Evolutionary conservation across 169 alveolate genomes (phyloP).

Genomic region (Fabrea salina): DNA sequence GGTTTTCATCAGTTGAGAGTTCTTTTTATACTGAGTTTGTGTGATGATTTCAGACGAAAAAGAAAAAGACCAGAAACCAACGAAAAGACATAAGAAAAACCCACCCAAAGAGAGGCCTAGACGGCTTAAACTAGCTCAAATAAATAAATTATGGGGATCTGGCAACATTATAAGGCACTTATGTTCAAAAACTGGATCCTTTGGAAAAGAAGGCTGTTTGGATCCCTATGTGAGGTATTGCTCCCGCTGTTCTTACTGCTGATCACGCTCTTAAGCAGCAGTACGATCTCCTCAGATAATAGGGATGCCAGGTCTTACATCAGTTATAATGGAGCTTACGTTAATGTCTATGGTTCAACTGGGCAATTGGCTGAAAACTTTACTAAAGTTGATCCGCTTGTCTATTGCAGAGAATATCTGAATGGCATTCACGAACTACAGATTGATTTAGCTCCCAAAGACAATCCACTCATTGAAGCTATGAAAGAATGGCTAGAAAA

Average conservation of each 20-base stretch:
- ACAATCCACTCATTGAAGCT: slow-evolving; percentile 44
- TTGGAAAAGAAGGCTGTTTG: slow-evolving; percentile 45
- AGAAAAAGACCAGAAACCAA: too few species aligned
- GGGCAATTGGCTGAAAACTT: too few species aligned
- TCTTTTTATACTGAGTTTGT: too few species aligned
- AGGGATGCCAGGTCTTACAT: neutral
- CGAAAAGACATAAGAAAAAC: too few species aligned
- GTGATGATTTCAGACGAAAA: too few species aligned
- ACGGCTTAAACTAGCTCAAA: too few species aligned
- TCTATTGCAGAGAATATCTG: neutral
- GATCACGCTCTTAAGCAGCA: neutral
- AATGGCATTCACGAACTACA: slow-evolving; percentile 43
- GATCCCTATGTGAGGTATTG: slow-evolving; percentile 50
- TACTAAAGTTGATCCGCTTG: neutral
- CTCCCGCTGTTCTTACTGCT: slow-evolving; percentile 45
- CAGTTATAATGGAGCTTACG: neutral
- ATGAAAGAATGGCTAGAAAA: slow-evolving; percentile 50
- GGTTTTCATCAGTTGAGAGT: too few species aligned
- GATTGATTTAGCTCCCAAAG: slow-evolving; percentile 51
- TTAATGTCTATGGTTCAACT: neutral
- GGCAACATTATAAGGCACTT: slow-evolving; percentile 48
- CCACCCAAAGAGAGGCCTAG: too few species aligned
- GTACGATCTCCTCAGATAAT: neutral
- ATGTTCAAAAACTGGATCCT: slow-evolving; percentile 48
- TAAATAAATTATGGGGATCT: too few species aligned